Percentiles rank a stretch among this genome's conserved stretches.
phyloP scores from a whole-genome alignment of 1,284 basidiomycete species.

The Ceratobasidium sp. region DNA sequence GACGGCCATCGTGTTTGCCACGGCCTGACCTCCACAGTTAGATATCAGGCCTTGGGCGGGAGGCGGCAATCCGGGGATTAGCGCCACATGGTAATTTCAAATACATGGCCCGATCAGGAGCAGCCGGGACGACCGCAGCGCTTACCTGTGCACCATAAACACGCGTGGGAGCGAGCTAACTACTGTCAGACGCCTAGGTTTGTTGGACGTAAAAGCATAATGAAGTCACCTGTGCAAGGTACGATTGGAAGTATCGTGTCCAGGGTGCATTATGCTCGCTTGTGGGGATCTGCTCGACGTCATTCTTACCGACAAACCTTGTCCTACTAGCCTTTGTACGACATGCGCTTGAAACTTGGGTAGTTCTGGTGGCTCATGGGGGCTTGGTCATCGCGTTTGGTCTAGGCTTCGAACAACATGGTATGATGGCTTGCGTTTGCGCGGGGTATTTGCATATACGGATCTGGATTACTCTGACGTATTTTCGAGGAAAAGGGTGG shows the following conservation, averaged over 20 bases:
- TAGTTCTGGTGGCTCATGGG: neutral
- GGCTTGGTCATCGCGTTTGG: neutral
- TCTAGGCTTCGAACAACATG: conserved; percentile 5
- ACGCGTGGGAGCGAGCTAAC: neutral
- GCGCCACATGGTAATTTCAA: neutral
- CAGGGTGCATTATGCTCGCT: neutral
- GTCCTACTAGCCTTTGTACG: neutral
- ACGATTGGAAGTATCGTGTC: neutral
- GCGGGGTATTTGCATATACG: neutral
- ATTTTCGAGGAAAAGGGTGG: conserved; percentile 24
- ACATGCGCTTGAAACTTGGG: neutral
- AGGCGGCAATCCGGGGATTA: neutral
- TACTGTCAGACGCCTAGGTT: neutral
- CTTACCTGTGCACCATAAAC: conserved; percentile 4
- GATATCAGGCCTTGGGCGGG: neutral
- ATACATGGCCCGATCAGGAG: neutral
- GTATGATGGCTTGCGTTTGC: neutral
- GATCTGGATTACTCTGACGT: conserved; percentile 20
- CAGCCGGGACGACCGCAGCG: neutral
- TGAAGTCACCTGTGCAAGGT: neutral
- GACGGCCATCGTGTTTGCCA: neutral
- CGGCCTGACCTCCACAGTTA: neutral
- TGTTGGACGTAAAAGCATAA: conserved; percentile 18
- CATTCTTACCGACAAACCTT: conserved; percentile 11
- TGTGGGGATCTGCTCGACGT: neutral